These are phyloP conservation scores for Apophysomyces ossiformis DNA, from an alignment of 371 early-diverging fungal species.

Conservation along the genomic window DNA sequence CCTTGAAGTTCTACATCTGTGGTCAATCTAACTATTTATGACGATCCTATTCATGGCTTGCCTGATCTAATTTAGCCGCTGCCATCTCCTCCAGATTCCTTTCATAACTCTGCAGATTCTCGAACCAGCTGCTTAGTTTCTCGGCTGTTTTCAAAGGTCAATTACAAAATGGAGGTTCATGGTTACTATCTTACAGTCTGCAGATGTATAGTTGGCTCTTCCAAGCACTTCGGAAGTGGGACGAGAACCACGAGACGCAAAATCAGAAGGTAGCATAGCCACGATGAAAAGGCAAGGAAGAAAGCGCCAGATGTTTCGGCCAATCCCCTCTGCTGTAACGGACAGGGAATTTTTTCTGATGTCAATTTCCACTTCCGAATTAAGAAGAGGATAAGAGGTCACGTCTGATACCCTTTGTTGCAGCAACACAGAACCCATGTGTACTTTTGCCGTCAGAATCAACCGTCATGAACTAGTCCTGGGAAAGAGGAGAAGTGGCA, in stretches of 20 bases:
- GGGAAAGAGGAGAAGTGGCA: no score
- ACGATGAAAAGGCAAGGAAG: background rate
- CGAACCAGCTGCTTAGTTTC: slow-evolving; percentile 86
- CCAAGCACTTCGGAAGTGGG: slow-evolving; percentile 31
- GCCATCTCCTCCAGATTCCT: slow-evolving; percentile 94
- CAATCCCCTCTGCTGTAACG: no score
- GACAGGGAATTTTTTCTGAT: no score
- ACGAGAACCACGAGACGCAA: slow-evolving; percentile 23
- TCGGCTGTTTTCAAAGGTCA: slow-evolving; percentile 44
- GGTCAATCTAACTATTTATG: background rate
- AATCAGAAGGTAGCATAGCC: slow-evolving; percentile 28
- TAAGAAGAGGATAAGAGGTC: no score
- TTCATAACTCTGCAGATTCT: slow-evolving; percentile 90
- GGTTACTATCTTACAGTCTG: slow-evolving; percentile 26
- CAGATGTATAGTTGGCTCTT: slow-evolving; percentile 23
- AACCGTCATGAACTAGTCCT: no score
- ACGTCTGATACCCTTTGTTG: no score
- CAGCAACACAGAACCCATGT: no score
- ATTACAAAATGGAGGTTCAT: background rate
- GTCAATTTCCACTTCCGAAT: no score
- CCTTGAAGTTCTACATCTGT: slow-evolving; percentile 70
- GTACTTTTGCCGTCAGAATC: no score
- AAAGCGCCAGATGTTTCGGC: background rate
- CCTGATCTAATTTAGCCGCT: slow-evolving; percentile 81
- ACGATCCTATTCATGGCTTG: slow-evolving; percentile 22